Conservation (phyloP, 441 rosid species). For the Pelargonium citronellum region DNA sequence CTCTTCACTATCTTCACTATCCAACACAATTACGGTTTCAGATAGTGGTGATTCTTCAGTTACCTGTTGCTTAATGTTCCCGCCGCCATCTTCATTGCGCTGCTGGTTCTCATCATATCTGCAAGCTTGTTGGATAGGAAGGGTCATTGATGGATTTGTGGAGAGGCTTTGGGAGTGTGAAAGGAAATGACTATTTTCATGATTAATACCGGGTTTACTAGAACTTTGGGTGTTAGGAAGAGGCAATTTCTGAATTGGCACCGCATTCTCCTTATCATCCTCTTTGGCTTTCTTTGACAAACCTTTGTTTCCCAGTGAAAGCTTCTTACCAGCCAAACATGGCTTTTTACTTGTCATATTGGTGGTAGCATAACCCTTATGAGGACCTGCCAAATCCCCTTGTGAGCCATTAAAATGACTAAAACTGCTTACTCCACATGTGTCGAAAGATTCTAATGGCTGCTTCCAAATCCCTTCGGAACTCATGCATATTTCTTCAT, state of each 20-base stretch:
- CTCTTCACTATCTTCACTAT: conserved; percentile 71
- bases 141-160: conserved; percentile 8
- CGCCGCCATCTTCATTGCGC: conserved; percentile 16
- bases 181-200: conserved; percentile 11
- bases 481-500: conserved; percentile 11
- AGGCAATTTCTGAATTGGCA: conserved; percentile 19
- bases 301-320: conserved; percentile 37
- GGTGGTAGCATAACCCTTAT: conserved; percentile 12
- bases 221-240: conserved; percentile 20
- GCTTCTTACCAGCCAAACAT: conserved; percentile 32
- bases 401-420: conserved; percentile 3
- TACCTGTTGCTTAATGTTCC: conserved; percentile 21
- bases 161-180: conserved; percentile 3
- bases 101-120: conserved; percentile 14
- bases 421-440: conserved; percentile 10
- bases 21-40: conserved; percentile 46
- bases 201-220: conserved; percentile 9
- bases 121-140: not conserved
- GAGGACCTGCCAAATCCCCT: conserved; percentile 14
- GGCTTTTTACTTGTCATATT: conserved; percentile 21
- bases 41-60: conserved; percentile 29
- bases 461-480: conserved; percentile 10
- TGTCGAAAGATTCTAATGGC: conserved; percentile 8
- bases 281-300: conserved; percentile 20
- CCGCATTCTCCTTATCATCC: conserved; percentile 31